A percentile compares a stretch with the other conserved stretches of the same genome.
These are phyloP conservation scores for Cercophora scortea DNA, from an alignment of 495 filamentous ascomycete genomes.

Conservation along the genomic window DNA sequence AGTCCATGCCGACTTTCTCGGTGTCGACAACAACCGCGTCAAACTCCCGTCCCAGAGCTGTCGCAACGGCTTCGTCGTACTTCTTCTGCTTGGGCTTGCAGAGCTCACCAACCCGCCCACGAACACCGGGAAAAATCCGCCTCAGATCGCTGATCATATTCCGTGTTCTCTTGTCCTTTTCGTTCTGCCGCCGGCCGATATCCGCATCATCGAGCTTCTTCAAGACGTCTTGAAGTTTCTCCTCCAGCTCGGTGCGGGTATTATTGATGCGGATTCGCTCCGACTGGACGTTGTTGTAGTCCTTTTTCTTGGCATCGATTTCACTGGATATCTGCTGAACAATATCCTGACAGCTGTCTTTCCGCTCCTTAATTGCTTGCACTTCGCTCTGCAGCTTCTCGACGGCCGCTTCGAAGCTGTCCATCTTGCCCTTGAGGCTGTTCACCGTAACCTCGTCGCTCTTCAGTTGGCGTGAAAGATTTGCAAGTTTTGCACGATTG, in stretches of 20 bases:
- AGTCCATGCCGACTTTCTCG: conserved; percentile 88
- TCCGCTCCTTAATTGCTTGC: conserved; percentile 58
- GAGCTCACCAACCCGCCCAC: conserved; percentile 81
- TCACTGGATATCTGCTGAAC: conserved; percentile 64
- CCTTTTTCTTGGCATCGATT: conserved; percentile 84
- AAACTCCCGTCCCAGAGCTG: conserved; percentile 84
- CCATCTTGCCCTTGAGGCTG: conserved; percentile 78
- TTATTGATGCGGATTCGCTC: conserved; percentile 74
- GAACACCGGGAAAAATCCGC: conserved; percentile 85
- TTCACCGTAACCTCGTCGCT: conserved; percentile 85
- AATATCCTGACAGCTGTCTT: conserved; percentile 45
- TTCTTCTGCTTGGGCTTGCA: conserved; percentile 97
- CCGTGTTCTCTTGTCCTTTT: conserved; percentile 66
- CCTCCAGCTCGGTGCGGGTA: conserved; percentile 77
- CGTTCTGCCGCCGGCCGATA: conserved; percentile 72
- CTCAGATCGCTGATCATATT: conserved; percentile 80
- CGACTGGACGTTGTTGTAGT: conserved; percentile 74
- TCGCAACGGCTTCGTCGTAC: conserved; percentile 85
- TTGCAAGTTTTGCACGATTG: conserved; percentile 77
- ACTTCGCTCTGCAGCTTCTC: conserved; percentile 69
- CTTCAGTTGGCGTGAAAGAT: conserved; percentile 73
- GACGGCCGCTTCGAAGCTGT: conserved; percentile 62
- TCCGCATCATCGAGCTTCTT: conserved; percentile 75
- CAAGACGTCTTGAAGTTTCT: conserved; percentile 76
- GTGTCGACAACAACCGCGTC: conserved; percentile 95